Evolutionary conservation across 805 yeast species (phyloP).

Genomic region (Yamadazyma laniorum): DNA sequence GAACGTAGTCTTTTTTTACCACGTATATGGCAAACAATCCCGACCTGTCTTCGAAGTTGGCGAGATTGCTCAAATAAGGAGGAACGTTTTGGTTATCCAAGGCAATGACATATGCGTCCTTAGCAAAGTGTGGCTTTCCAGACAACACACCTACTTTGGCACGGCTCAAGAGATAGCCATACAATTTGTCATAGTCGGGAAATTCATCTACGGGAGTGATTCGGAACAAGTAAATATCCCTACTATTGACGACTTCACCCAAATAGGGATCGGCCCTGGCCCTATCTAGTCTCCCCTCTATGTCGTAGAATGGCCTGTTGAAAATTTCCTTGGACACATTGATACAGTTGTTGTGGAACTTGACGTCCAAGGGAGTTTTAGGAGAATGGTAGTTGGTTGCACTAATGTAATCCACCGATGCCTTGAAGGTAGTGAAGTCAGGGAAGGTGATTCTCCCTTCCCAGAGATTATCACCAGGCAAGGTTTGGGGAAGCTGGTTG

Average conservation of each 20-base stretch:
- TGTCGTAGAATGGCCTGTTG: slow-evolving; percentile 29
- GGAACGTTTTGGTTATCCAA: slow-evolving; percentile 18
- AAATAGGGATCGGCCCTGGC: slow-evolving; percentile 58
- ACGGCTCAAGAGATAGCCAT: slow-evolving; percentile 45
- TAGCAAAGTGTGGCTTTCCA: slow-evolving; percentile 47
- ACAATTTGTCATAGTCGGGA: slow-evolving; percentile 30
- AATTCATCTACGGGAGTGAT: slow-evolving; percentile 25
- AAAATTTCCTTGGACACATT: slow-evolving; percentile 30
- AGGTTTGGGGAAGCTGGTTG: slow-evolving; percentile 9
- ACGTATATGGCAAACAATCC: slow-evolving; percentile 37
- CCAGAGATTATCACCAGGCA: slow-evolving; percentile 35
- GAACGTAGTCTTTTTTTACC: slow-evolving; percentile 35
- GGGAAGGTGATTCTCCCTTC: slow-evolving; percentile 49
- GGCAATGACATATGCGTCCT: slow-evolving; percentile 62
- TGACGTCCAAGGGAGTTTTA: slow-evolving; percentile 16
- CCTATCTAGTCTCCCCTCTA: slow-evolving; percentile 65
- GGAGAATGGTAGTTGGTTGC: slow-evolving; percentile 27
- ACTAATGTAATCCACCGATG: slow-evolving; percentile 35
- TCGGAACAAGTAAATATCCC: slow-evolving; percentile 54
- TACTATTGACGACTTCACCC: slow-evolving; percentile 40
- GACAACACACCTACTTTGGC: slow-evolving; percentile 61
- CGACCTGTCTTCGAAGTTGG: slow-evolving; percentile 11
- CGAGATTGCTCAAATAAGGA: slow-evolving; percentile 16
- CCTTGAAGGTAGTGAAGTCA: slow-evolving; percentile 46
- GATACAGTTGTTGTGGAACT: slow-evolving; percentile 24